A percentile compares a stretch with the other conserved stretches of the same genome.
Conservation (phyloP, 768 basidiomycete species). For the Phanerodontia chrysosporium region DNA sequence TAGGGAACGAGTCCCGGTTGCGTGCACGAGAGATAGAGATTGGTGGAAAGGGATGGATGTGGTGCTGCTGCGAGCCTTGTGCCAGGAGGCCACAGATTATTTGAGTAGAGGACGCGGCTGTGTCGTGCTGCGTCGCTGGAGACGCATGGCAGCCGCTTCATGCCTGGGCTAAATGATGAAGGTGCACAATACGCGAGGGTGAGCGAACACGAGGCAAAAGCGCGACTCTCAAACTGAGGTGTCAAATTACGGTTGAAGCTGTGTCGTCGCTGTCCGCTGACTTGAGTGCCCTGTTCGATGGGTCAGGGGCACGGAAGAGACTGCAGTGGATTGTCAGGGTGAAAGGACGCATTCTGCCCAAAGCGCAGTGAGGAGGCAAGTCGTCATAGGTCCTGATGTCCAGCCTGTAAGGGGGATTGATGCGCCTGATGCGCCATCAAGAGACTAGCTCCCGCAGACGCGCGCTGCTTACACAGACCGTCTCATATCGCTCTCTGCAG, state of each 20-base stretch:
- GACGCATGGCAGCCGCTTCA: constrained; percentile 4
- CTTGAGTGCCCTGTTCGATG: background rate
- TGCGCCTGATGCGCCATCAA: constrained; percentile 5
- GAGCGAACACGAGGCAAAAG: constrained; percentile 4
- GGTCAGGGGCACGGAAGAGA: background rate
- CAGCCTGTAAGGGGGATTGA: background rate
- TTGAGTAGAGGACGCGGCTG: background rate
- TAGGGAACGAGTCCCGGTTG: background rate
- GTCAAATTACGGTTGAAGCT: background rate
- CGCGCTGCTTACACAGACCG: too few species aligned
- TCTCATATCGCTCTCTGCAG: background rate
- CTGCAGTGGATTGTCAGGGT: background rate
- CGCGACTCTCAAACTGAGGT: background rate
- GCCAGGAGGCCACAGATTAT: constrained; percentile 6
- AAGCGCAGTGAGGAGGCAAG: background rate
- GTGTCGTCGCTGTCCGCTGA: background rate
- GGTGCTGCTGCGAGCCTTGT: background rate
- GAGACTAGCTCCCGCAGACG: too few species aligned
- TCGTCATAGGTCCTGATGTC: background rate
- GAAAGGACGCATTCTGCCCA: background rate
- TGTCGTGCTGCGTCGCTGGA: constrained; percentile 1
- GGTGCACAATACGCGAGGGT: background rate
- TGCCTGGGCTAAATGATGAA: background rate
- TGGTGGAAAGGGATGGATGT: constrained; percentile 2
- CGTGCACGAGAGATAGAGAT: constrained; percentile 3